Conservation (phyloP, 169 alveolate genomes). For the Plasmodium coatneyi region DNA sequence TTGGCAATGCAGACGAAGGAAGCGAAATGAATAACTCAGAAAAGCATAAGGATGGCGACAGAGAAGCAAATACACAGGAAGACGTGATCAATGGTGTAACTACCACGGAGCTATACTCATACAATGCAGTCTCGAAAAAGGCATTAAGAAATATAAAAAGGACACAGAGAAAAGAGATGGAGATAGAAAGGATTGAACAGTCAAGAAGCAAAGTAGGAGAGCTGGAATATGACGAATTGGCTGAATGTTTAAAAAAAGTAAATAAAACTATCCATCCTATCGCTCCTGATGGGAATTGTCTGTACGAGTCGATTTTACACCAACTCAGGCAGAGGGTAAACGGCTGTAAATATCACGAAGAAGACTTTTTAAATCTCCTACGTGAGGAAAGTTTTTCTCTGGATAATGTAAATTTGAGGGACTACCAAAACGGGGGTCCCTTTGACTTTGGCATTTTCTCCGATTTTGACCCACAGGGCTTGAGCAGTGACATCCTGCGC, state of each 20-base stretch:
- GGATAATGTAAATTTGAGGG: conserved; percentile 32
- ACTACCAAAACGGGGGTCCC: conserved; percentile 17
- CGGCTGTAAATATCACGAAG: conserved; percentile 8
- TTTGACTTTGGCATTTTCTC: conserved; percentile 40
- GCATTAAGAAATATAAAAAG: conserved; percentile 41
- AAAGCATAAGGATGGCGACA: background rate
- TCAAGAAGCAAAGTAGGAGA: conserved; percentile 44
- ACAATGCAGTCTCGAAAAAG: conserved; percentile 33
- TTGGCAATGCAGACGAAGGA: background rate
- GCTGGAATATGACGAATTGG: conserved; percentile 36
- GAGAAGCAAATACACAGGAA: background rate
- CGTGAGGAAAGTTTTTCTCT: conserved; percentile 32
- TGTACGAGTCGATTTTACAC: conserved; percentile 68
- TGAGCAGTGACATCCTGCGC: conserved; percentile 29
- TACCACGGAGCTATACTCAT: conserved; percentile 24
- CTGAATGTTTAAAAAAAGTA: conserved; percentile 4
- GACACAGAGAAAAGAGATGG: conserved; percentile 27
- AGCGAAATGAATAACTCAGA: background rate
- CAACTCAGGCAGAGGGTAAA: conserved; percentile 43
- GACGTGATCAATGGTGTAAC: background rate
- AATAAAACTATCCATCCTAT: conserved; percentile 53
- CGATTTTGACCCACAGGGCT: conserved; percentile 29
- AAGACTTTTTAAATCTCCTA: conserved; percentile 20
- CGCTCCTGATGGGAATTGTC: conserved; percentile 70
- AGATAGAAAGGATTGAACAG: conserved; percentile 26